Evolutionary conservation across 257 asterid genomes (phyloP), one percentile per base, ranked within the genome.

Genomic region (Solanum verrucosum): DNA sequence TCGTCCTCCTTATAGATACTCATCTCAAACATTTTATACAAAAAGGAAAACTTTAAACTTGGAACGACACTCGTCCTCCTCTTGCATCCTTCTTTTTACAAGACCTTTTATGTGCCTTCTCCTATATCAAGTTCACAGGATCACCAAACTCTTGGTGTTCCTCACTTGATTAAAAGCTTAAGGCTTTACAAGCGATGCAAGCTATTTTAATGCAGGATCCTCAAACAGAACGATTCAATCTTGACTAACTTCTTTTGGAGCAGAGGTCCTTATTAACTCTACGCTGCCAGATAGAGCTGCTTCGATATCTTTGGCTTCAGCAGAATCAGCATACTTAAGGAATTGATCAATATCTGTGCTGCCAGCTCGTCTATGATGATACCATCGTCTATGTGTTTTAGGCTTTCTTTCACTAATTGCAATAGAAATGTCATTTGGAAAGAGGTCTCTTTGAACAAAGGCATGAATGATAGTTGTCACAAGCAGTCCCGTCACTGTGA

Each of bases 361-460:
- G 7, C 92, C 92, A 15, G 86, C 4, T 84, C 92, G 92, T 86
- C 87, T 89, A n/a, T 90, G 96, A 29, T 89, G 96, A 16, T 90
- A 92, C 97, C 97, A 89, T 86, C 83, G 89, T 12, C 63, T 83
- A n/a, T 91, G 86, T 0, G 89, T 85, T 72, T 93, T 94, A 5
- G 93, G 94, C 46, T 70, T 89, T 82, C 92, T 88, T 25, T 93
- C 91, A 37, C 94, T 91, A 6, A 96, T 94, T 4, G 99, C 99
- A 89, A 96, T 94, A 34, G 98, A 93, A 12, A 92, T 92, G 89
- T 94, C 98, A 68, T 96, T 96, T 0, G 99, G 99, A 44, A 96
- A 94, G n/a, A 96, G 93, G 88, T 96, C 95, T 1, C 91, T 42
- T 7, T 91, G 94, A n/a, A 96, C 92, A 38, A 95, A 92, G 5